Conservation (phyloP, 2,329 filamentous ascomycete species). For the Elsinoe fawcettii region DNA sequence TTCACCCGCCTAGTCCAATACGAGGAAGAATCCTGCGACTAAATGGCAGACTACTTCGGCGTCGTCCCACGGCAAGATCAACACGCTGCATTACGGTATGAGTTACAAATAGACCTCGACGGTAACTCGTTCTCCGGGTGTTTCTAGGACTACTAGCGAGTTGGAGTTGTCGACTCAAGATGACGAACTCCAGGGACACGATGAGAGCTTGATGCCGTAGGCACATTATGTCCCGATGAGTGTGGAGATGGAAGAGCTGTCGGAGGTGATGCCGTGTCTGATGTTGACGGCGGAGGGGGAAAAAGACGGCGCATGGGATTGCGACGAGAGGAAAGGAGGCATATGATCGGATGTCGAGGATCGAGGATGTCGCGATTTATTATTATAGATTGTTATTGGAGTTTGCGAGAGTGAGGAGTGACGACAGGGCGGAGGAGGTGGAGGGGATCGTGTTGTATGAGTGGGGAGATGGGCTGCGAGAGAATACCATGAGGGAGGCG, state of each 20-base stretch:
- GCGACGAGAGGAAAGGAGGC: constrained; percentile 18
- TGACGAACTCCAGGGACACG: constrained; percentile 49
- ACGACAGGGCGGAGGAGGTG: constrained; percentile 37
- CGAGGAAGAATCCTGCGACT: constrained; percentile 28
- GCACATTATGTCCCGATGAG: constrained; percentile 51
- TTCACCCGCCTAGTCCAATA: constrained; percentile 45
- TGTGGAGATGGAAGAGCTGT: constrained; percentile 43
- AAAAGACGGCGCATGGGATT: constrained; percentile 16
- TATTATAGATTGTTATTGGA: constrained; percentile 66
- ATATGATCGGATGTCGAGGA: constrained; percentile 16
- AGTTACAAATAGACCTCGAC: constrained; percentile 47
- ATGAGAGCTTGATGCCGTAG: constrained; percentile 50
- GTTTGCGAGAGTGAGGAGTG: constrained; percentile 61
- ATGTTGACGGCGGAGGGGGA: constrained; percentile 23
- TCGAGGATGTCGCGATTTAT: constrained; percentile 57
- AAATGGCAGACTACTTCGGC: constrained; percentile 20
- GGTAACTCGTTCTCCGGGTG: constrained; percentile 51
- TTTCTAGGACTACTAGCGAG: constrained; percentile 46
- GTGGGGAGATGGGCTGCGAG: not conserved
- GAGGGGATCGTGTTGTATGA: not conserved
- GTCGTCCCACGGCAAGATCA: not conserved
- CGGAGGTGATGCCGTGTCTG: constrained; percentile 45
- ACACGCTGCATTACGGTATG: constrained; percentile 22
- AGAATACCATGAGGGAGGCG: not conserved
- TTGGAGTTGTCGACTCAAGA: constrained; percentile 43